Evolutionary conservation across 257 asterid species (phyloP).

Genomic region (Forsythia viridissima): DNA sequence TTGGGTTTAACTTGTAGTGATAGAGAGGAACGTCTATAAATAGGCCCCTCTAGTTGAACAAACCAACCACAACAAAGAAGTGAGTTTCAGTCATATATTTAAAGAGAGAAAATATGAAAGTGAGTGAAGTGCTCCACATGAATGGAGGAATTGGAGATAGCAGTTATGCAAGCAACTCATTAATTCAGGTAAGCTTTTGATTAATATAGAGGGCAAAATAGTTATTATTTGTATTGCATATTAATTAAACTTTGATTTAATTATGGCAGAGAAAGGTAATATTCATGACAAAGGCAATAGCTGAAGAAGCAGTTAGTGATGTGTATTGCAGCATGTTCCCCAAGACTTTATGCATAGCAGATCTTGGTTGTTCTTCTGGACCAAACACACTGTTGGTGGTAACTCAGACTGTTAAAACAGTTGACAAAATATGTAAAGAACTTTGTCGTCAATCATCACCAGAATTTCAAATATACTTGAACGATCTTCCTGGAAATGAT

Average conservation of each 20-base stretch:
- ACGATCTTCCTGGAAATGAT: slow-evolving; percentile 72
- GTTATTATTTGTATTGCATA: no score
- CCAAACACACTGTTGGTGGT: slow-evolving; percentile 52
- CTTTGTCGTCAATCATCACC: slow-evolving; percentile 28
- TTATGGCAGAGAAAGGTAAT: slow-evolving; percentile 42
- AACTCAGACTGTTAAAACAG: slow-evolving; percentile 28
- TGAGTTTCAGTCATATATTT: not conserved
- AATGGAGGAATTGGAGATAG: slow-evolving; percentile 53
- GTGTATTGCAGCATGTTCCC: slow-evolving; percentile 26
- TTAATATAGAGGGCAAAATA: no score
- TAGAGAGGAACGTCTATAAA: not conserved
- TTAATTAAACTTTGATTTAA: not conserved
- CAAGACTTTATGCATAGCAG: slow-evolving; percentile 45
- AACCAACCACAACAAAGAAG: not conserved
- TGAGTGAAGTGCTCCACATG: slow-evolving; percentile 55
- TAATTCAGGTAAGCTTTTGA: slow-evolving; percentile 30
- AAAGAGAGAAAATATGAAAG: slow-evolving; percentile 34
- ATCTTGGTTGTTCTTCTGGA: slow-evolving; percentile 74
- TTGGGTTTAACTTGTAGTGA: no score
- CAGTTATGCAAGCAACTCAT: slow-evolving; percentile 62
- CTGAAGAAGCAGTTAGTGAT: slow-evolving; percentile 42
- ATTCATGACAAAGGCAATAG: slow-evolving; percentile 40
- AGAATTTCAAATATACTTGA: slow-evolving; percentile 48
- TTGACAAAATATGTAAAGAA: slow-evolving; percentile 23
- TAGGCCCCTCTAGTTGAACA: not conserved